Conservation (phyloP, 1,139 yeast genomes). For the Magnusiomyces tetraspermus region DNA sequence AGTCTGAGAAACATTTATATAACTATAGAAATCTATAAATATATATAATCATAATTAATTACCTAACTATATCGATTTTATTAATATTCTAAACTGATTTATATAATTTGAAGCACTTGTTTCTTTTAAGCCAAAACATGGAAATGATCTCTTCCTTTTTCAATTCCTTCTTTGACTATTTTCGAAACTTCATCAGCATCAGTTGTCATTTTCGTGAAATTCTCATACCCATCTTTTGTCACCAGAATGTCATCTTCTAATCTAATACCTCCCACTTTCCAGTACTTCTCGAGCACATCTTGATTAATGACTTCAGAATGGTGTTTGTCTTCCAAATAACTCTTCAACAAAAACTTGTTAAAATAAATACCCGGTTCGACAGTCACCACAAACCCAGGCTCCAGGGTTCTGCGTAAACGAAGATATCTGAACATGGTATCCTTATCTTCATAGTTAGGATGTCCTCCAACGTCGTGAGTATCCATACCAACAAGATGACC, state of each 20-base stretch:
- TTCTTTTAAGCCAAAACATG: constrained; percentile 46
- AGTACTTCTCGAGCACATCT: constrained; percentile 62
- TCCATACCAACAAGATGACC: constrained; percentile 94
- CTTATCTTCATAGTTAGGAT: constrained; percentile 73
- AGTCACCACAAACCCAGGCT: constrained; percentile 77
- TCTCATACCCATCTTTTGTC: constrained; percentile 67
- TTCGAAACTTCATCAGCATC: constrained; percentile 73
- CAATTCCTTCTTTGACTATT: constrained; percentile 63
- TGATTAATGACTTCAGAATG: constrained; percentile 54
- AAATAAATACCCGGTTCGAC: constrained; percentile 95
- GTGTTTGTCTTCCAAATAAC: constrained; percentile 46
- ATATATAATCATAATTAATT: neutral
- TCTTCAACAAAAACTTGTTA: constrained; percentile 68
- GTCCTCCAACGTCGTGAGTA: constrained; percentile 91
- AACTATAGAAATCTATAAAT: too few relatives aligned
- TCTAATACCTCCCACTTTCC: constrained; percentile 91
- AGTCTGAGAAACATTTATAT: neutral
- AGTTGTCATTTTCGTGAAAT: constrained; percentile 70
- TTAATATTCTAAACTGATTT: too few relatives aligned
- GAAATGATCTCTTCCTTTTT: constrained; percentile 54
- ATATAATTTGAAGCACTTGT: neutral
- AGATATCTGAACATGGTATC: constrained; percentile 66
- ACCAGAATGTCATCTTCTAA: constrained; percentile 88
- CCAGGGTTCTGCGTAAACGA: constrained; percentile 66
- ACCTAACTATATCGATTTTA: too few relatives aligned